Evolutionary conservation across 495 filamentous ascomycete genomes (phyloP), one percentile per base, ranked within the genome.

Genomic region (Staphylotrichum longicolle): DNA sequence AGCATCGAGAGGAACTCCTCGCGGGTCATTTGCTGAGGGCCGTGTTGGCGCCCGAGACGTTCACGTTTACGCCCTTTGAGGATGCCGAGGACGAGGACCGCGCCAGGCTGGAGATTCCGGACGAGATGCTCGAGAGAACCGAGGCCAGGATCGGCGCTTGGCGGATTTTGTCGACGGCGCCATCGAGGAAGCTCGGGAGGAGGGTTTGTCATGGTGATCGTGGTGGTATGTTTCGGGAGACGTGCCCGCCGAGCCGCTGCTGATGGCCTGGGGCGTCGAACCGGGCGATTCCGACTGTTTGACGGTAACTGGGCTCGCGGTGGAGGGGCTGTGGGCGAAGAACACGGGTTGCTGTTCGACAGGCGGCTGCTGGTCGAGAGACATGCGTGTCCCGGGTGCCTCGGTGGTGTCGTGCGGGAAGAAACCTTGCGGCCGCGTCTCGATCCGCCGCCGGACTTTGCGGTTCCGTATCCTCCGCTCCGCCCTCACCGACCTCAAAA

Each of bases 71-170:
- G 34, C 62, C 60, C 47, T 70, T 71, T 34, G 70, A 73, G 0
- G 70, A 73, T 4, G 67, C 67, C 5, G 70, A 71, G 0, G 70
- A 73, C 0, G 70, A 70, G 1, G 70, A 73, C 5, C 70, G 63
- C 1, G 70, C 70, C n/a, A 73, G 58, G 42, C 70, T 73, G 30
- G 63, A 66, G 35, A 73, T 73, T 11, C 70, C 70, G 4, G 70
- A 71, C 42, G 70, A 73, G 54, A 73, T 73, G 46, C 70, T 73
- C 34, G 70, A 71, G 6, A 73, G 60, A 12, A 73, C 69, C 32
- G 70, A 73, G 6, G 70, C 70, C 70, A 73, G 14, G 70, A 73
- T 54, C 69, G 49, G 7, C 70, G 65, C 49, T 71, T 73, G 51
- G 69, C 69, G 10, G 70, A 72, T 37, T 70, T 72, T 55, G 63